Base-by-base conservation (phyloP, 495 filamentous ascomycete species). In the Hypoxylon fuscum region DNA sequence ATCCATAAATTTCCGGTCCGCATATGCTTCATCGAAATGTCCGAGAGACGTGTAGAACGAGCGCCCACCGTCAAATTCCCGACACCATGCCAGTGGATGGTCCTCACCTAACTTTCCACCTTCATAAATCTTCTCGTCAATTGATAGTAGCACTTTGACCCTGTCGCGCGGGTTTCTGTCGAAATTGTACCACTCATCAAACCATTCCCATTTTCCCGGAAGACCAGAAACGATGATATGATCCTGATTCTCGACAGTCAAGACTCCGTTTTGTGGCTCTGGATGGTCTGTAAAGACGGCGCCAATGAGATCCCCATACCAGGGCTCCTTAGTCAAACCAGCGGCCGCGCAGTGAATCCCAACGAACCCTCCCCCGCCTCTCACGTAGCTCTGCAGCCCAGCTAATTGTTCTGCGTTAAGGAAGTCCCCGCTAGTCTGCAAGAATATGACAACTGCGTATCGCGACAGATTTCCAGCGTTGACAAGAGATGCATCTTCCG, bases 161-260 rank as follows among this genome's bases (percentile, higher is more conserved):
- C 52, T 59, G 1, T 43, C 35, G 10, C 62, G 60, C 5, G 72
- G 71, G 25, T 75, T 69, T 42, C 40, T 29, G 54, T 66, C 62
- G 59, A 77, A 76, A 56, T 74, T 74, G 47, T 79, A 79, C 72
- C 73, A 77, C 53, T 79, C 74, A 32, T 77, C 74, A 53, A 72
- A 63, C 72, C 74, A 78, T n/a, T 48, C 44, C 38, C 50, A 53
- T 42, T 62, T 62, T 0, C 62, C 60, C 8, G 64, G 25, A 3
- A 61, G 54, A 3, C 14, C 57, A 0, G 59, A 54, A 12, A 74
- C 52, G 25, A 74, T 74, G 7, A 49, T 45, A 49, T 76, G 72
- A 0, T 18, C n/a, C 5, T 12, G 34, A 15, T 72, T 68, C 9
- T 65, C 64, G 6, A 73, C 31, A 18, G 31, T 37, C 3, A 77